phyloP scores from a whole-genome alignment of 139 green algal genomes.

The Raphidocelis subcapitata region DNA sequence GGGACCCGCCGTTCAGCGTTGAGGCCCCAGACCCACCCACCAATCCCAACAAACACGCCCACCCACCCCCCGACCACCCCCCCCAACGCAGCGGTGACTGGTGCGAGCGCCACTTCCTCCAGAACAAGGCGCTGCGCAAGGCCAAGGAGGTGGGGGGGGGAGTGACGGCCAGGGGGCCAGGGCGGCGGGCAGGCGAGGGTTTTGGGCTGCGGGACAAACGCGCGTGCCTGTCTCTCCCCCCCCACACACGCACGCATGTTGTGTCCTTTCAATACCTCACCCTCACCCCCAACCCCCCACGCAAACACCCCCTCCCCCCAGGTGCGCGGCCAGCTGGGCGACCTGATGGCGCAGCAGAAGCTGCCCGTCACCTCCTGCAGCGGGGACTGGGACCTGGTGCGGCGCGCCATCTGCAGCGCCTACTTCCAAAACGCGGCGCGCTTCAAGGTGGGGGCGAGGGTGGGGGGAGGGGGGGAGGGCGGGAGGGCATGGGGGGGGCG shows the following conservation, averaged over 20 bases:
- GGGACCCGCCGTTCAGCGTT: too few relatives aligned
- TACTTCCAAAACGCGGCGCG: slow-evolving; percentile 97
- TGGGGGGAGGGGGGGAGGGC: too few relatives aligned
- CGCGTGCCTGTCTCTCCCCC: too few relatives aligned
- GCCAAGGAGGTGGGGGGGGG: slow-evolving; percentile 52
- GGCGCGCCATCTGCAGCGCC: slow-evolving; percentile 94
- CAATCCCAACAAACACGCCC: not conserved
- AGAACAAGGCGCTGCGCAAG: slow-evolving; percentile 93
- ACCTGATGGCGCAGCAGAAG: slow-evolving; percentile 96
- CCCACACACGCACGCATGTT: too few relatives aligned
- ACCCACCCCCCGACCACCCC: not conserved
- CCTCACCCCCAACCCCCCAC: too few relatives aligned
- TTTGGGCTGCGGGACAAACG: too few relatives aligned
- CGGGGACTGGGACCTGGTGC: slow-evolving; percentile 92
- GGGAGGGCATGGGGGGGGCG: too few relatives aligned
- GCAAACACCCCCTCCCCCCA: slow-evolving; percentile 4
- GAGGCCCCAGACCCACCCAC: not conserved
- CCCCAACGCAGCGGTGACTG: slow-evolving; percentile 77
- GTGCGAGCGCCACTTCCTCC: slow-evolving; percentile 95
- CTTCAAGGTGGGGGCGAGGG: too few relatives aligned
- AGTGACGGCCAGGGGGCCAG: not conserved
- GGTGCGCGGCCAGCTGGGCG: slow-evolving; percentile 86
- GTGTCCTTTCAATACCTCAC: too few relatives aligned
- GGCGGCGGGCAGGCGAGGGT: not conserved
- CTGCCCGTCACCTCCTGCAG: slow-evolving; percentile 64